These are phyloP conservation scores for Kockovaella imperatae DNA, from an alignment of 768 basidiomycete species.

Conservation along the genomic window DNA sequence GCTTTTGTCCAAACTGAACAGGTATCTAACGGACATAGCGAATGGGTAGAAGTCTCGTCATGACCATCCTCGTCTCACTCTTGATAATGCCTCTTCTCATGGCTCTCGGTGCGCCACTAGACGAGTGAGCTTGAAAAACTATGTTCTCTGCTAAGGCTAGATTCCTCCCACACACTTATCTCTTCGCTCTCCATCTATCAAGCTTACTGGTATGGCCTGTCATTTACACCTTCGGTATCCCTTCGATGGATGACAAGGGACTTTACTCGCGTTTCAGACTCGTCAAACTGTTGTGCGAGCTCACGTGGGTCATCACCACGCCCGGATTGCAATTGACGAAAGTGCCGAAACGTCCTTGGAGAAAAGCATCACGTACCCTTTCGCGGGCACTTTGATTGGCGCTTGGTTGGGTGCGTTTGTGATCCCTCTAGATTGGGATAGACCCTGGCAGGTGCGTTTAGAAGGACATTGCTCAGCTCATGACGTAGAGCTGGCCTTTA, in stretches of 20 bases:
- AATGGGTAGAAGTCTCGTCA: background rate
- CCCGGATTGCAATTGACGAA: constrained; percentile 39
- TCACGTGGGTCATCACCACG: constrained; percentile 55
- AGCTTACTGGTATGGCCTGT: constrained; percentile 61
- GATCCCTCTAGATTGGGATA: constrained; percentile 90
- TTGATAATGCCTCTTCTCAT: constrained; percentile 1
- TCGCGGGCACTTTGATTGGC: constrained; percentile 62
- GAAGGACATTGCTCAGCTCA: background rate
- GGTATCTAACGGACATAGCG: constrained; percentile 14
- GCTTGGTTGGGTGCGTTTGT: constrained; percentile 75
- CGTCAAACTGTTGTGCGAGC: constrained; percentile 71
- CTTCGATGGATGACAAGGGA: constrained; percentile 50
- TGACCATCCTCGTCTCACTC: background rate
- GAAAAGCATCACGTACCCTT: constrained; percentile 69
- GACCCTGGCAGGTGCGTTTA: constrained; percentile 82
- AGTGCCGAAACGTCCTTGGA: constrained; percentile 59
- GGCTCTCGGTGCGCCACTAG: constrained; percentile 6
- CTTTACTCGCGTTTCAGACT: constrained; percentile 59
- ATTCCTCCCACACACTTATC: constrained; percentile 55
- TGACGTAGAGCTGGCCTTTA: constrained; percentile 24
- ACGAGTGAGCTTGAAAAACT: constrained; percentile 48
- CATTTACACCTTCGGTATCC: constrained; percentile 61
- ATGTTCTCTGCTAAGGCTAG: constrained; percentile 41
- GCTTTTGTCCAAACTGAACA: constrained; percentile 1
- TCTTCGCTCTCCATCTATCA: constrained; percentile 63